Evolutionary conservation across 176 grass and related monocot species (phyloP).

Genomic region (Triticum monococcum): DNA sequence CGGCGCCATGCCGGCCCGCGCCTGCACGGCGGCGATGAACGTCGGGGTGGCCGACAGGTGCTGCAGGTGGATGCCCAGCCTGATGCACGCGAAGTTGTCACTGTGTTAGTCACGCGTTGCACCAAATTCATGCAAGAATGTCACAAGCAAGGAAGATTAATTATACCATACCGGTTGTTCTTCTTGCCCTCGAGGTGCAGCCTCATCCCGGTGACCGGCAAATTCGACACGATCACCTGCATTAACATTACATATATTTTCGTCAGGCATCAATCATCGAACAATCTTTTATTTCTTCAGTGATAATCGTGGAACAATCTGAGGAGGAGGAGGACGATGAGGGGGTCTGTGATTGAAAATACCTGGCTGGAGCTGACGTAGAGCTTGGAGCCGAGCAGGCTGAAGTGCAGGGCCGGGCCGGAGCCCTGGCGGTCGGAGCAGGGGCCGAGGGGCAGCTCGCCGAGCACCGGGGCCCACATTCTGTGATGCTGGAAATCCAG

Average conservation of each 20-base stretch:
- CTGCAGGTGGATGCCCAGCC: constrained; percentile 76
- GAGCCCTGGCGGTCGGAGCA: constrained; percentile 56
- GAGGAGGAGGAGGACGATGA: too few species aligned
- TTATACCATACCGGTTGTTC: constrained; percentile 37
- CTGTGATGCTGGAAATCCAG: constrained; percentile 92
- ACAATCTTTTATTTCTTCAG: too few species aligned
- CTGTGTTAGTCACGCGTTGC: neutral
- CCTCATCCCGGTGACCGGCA: constrained; percentile 71
- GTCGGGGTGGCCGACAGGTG: constrained; percentile 57
- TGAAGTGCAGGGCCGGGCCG: constrained; percentile 61
- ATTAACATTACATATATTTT: neutral
- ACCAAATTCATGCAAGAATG: neutral
- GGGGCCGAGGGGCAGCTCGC: constrained; percentile 76
- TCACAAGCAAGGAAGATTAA: neutral
- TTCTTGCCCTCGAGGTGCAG: constrained; percentile 83
- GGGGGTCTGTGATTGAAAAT: constrained; percentile 24
- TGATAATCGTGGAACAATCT: too few species aligned
- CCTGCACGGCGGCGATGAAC: constrained; percentile 39
- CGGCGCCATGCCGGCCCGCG: constrained; percentile 14
- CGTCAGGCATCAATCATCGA: neutral
- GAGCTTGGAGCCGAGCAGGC: constrained; percentile 70
- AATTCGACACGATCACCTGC: constrained; percentile 57
- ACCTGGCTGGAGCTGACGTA: constrained; percentile 72
- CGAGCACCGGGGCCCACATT: constrained; percentile 71
- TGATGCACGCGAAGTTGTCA: neutral